phyloP scores from a whole-genome alignment of 129 eudicot species.

The Erigeron canadensis region DNA sequence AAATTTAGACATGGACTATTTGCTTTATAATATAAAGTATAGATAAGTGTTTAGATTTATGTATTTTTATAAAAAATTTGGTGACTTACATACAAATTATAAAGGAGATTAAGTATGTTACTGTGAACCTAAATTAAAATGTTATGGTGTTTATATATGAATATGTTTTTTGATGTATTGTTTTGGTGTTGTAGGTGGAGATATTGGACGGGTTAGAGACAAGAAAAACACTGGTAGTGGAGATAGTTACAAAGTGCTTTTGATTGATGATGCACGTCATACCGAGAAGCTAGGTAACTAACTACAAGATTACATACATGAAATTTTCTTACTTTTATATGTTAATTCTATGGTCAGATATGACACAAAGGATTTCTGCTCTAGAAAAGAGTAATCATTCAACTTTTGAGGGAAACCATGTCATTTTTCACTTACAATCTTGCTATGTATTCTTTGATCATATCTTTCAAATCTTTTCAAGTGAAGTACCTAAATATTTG shows the following conservation, averaged over 20 bases:
- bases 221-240: slow-evolving; percentile 46
- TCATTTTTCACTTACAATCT: not conserved
- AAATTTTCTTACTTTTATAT: not conserved
- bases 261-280: slow-evolving; percentile 52
- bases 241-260: slow-evolving; percentile 48
- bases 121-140: slow-evolving; percentile 14
- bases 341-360: not conserved
- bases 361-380: not conserved
- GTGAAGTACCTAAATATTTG: not conserved
- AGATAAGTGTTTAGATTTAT: too few relatives aligned
- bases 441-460: not conserved
- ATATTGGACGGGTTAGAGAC: slow-evolving; percentile 46
- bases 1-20: too few relatives aligned
- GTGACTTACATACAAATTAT: too few relatives aligned
- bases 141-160: slow-evolving; percentile 4
- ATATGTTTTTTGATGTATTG: not conserved
- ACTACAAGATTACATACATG: slow-evolving; percentile 5
- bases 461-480: not conserved
- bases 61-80: too few relatives aligned
- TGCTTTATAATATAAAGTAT: too few relatives aligned
- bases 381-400: not conserved
- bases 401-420: not conserved
- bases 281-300: slow-evolving; percentile 47
- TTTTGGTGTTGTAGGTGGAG: slow-evolving; percentile 45
- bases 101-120: slow-evolving; percentile 1